Base-by-base conservation (phyloP, 495 filamentous ascomycete species). In the Penicillium canariense region DNA sequence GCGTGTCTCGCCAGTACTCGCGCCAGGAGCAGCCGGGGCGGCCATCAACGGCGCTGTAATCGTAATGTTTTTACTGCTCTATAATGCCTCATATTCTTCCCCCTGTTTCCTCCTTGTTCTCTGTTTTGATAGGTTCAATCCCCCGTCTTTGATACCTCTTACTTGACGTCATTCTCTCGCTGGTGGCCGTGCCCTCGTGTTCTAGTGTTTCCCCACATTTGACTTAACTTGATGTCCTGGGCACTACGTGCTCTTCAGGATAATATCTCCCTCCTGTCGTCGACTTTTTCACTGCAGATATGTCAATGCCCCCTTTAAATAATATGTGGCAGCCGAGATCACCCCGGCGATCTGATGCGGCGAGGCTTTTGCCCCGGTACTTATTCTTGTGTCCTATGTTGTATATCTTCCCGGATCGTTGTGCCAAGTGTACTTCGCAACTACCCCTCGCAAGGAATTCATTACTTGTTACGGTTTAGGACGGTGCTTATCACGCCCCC, bases 1-100 rank as follows among this genome's bases (percentile, higher is more conserved):
- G 65, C 35, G 15, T 44, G 2, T 65, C 64, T 28, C 58, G 56
- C 23, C 49, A 59, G 30, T 48, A 58, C 20, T 25, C 43, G 11
- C 26, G 28, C 5, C 40, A 49, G n/a, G 54, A 52, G 11, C 34
- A 42, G 14, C 31, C 50, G 2, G 56, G 59, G 5, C 65, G 65
- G 4, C 65, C 65, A 1, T 68, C 62, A 5, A 68, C 62, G 18
- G 65, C 62, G 10, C 49, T 22, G 0, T 68, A 63, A 66, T 38
- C 20, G 23, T 35, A 44, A 40, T 23, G 38, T 54, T 23, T 26
- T 5, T 45, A 18, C 14, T 14, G 17, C n/a, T 34, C n/a, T 35
- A 15, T 36, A 46, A 32, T 48, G 15, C n/a, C 15, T 25, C 28
- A 5, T 23, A 11, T 26, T 36, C 5, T 49, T 49, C 47, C 9